Evolutionary conservation across 2,329 filamentous ascomycete species (phyloP).

Genomic region (Alternaria sp.): DNA sequence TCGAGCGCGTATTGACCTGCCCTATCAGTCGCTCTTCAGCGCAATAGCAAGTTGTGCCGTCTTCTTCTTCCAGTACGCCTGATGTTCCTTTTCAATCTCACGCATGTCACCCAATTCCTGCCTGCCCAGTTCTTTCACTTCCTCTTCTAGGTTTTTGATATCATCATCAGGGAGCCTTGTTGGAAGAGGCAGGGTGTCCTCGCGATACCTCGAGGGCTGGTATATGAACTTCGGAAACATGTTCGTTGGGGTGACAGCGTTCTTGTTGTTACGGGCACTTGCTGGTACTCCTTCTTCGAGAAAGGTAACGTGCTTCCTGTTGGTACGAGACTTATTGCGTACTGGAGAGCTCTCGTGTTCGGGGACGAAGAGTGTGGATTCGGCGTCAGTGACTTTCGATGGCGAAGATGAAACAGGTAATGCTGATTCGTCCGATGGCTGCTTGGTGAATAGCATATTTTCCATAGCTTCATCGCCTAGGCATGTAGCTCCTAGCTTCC

Average conservation of each 20-base stretch:
- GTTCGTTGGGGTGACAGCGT: not conserved
- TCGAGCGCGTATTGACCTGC: not conserved
- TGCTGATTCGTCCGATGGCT: not conserved
- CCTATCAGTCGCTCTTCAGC: slow-evolving; percentile 21
- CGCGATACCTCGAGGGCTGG: slow-evolving; percentile 11
- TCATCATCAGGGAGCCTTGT: slow-evolving; percentile 19
- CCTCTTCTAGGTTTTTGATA: slow-evolving; percentile 20
- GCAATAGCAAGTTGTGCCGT: slow-evolving; percentile 19
- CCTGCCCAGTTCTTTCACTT: slow-evolving; percentile 24
- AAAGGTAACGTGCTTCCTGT: slow-evolving; percentile 36
- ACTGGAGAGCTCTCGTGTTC: slow-evolving; percentile 16
- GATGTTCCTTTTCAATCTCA: slow-evolving; percentile 28
- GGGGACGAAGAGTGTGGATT: slow-evolving; percentile 24
- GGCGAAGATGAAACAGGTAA: not conserved
- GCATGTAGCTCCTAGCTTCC: slow-evolving; percentile 29
- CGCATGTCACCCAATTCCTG: slow-evolving; percentile 27
- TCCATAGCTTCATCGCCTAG: slow-evolving; percentile 33
- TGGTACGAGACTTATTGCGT: not conserved
- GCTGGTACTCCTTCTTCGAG: not conserved
- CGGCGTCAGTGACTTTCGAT: slow-evolving; percentile 2
- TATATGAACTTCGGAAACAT: slow-evolving; percentile 29
- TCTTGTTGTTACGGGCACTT: not conserved
- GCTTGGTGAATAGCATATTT: slow-evolving; percentile 21
- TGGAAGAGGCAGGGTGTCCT: slow-evolving; percentile 3
- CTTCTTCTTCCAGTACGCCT: slow-evolving; percentile 37